Evolutionary conservation across 495 filamentous ascomycete genomes (phyloP).

Genomic region (Zalerion maritima): DNA sequence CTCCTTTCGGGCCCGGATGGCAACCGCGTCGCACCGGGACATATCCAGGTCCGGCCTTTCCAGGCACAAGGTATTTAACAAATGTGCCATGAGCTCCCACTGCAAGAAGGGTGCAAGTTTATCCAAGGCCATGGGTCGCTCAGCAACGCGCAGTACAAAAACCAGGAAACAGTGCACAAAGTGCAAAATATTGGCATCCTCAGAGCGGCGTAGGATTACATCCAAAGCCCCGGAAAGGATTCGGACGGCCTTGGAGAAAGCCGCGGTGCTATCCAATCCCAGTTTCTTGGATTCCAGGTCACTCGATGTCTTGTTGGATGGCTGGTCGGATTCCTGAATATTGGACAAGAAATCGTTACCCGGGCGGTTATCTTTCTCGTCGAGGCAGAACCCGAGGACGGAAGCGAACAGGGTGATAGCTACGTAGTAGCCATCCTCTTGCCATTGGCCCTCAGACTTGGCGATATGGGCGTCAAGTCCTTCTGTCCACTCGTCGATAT

Average conservation of each 20-base stretch:
- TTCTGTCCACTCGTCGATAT: slow-evolving; percentile 35
- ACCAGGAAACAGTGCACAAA: slow-evolving; percentile 53
- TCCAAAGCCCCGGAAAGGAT: too few relatives aligned
- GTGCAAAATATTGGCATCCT: slow-evolving; percentile 50
- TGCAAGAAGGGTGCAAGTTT: slow-evolving; percentile 37
- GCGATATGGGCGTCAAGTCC: slow-evolving; percentile 45
- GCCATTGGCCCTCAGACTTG: slow-evolving; percentile 41
- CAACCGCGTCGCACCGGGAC: slow-evolving; percentile 38
- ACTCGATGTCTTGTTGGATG: too few relatives aligned
- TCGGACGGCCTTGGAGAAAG: too few relatives aligned
- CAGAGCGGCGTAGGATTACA: slow-evolving; percentile 43
- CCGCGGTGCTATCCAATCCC: too few relatives aligned
- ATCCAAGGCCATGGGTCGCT: slow-evolving; percentile 33
- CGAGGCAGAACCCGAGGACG: too few relatives aligned
- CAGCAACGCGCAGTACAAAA: slow-evolving; percentile 48
- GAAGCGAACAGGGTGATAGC: too few relatives aligned
- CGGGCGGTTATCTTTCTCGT: too few relatives aligned
- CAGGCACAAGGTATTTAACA: slow-evolving; percentile 48
- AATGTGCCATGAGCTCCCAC: slow-evolving; percentile 47
- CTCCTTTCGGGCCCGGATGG: slow-evolving; percentile 35
- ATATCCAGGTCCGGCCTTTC: slow-evolving; percentile 29
- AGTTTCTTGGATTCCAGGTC: too few relatives aligned
- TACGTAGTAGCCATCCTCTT: too few relatives aligned
- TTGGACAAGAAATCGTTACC: too few relatives aligned
- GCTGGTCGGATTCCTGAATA: too few relatives aligned